These are phyloP conservation scores for Vitis rupestris DNA, from an alignment of 164 flowering plant species.

Conservation along the genomic window DNA sequence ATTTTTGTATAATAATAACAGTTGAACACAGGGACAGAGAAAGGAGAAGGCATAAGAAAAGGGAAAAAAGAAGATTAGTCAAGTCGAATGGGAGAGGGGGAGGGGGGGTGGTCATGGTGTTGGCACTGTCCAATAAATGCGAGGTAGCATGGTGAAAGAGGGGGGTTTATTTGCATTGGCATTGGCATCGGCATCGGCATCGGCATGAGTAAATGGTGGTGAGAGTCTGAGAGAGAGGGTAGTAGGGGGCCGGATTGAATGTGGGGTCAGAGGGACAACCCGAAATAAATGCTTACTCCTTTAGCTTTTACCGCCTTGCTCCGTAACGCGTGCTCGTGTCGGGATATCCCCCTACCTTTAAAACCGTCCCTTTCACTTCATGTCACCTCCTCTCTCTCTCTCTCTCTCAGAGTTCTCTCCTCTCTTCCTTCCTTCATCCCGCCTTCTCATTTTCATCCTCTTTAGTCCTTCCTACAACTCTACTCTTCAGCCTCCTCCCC, in stretches of 20 bases:
- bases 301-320: constrained; percentile 12
- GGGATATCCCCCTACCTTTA: constrained; percentile 40
- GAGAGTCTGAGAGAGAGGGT: not conserved
- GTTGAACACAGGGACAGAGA: too few relatives aligned
- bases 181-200: too few relatives aligned
- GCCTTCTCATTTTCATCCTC: too few relatives aligned
- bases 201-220: not conserved
- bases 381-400: not conserved
- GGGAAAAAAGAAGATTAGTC: constrained; percentile 11
- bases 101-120: constrained; percentile 23
- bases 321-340: constrained; percentile 33
- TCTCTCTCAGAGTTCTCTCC: too few relatives aligned
- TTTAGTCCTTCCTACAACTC: too few relatives aligned
- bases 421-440: too few relatives aligned
- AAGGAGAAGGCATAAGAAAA: not conserved
- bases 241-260: constrained; percentile 3
- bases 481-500: too few relatives aligned
- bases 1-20: not conserved
- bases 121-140: constrained; percentile 47
- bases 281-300: constrained; percentile 36
- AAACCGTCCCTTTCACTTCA: constrained; percentile 33
- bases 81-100: constrained; percentile 6
- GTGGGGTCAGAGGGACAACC: constrained; percentile 32
- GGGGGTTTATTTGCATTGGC: not conserved
- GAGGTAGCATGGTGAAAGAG: not conserved